A percentile compares a stretch with the other conserved stretches of the same genome.
Evolutionary conservation across 805 yeast genomes (phyloP).

Genomic region (Metschnikowia noctiluminum): DNA sequence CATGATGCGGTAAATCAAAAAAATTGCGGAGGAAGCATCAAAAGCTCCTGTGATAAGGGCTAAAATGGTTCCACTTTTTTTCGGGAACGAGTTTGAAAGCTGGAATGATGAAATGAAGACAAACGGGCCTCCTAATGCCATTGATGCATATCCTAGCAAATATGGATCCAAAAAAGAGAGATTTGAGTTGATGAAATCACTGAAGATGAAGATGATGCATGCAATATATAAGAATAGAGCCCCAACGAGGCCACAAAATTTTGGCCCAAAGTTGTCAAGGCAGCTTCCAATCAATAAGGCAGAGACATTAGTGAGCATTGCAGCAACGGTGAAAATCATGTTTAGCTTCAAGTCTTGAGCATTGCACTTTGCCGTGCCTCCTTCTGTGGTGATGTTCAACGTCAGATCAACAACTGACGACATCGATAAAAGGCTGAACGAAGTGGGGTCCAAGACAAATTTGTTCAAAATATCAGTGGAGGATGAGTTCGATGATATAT

Average conservation of each 20-base stretch:
- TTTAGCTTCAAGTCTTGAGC: constrained; percentile 53
- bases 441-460: constrained; percentile 12
- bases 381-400: constrained; percentile 15
- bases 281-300: constrained; percentile 50
- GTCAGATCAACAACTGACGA: constrained; percentile 4
- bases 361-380: constrained; percentile 42
- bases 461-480: constrained; percentile 10
- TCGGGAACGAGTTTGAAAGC: constrained; percentile 54
- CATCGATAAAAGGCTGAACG: constrained; percentile 9
- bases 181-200: constrained; percentile 23
- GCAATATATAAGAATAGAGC: constrained; percentile 45
- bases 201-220: constrained; percentile 43
- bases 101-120: constrained; percentile 55
- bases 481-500: constrained; percentile 16
- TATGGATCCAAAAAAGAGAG: constrained; percentile 44
- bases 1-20: constrained; percentile 43
- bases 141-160: constrained; percentile 46
- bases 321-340: constrained; percentile 58
- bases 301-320: constrained; percentile 52
- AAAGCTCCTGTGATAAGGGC: constrained; percentile 58
- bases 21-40: constrained; percentile 56
- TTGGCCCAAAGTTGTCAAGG: constrained; percentile 51
- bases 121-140: constrained; percentile 61
- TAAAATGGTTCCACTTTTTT: constrained; percentile 48
- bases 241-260: constrained; percentile 51